Percentiles rank a stretch among this genome's conserved stretches.
Evolutionary conservation across 495 filamentous ascomycete genomes (phyloP).

Genomic region (Amniculicola lignicola): DNA sequence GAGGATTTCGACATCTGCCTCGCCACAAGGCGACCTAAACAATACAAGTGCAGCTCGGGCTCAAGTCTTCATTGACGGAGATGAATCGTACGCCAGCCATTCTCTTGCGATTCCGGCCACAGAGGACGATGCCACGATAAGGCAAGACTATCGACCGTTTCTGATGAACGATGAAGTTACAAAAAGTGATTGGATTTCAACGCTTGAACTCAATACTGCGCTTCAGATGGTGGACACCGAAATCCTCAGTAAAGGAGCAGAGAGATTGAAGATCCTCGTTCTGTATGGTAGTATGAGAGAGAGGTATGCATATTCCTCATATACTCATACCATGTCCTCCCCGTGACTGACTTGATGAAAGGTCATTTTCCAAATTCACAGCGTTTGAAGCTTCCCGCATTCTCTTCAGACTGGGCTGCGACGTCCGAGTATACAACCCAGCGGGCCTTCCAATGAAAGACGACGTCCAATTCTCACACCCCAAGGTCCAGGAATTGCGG

Average conservation of each 20-base stretch:
- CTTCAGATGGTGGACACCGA: slow-evolving; percentile 52
- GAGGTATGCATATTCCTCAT: slow-evolving; percentile 36
- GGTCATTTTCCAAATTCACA: slow-evolving; percentile 61
- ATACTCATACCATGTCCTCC: not conserved
- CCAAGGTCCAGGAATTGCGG: slow-evolving; percentile 65
- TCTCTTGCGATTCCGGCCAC: slow-evolving; percentile 46
- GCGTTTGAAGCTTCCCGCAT: slow-evolving; percentile 61
- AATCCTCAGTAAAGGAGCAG: slow-evolving; percentile 48
- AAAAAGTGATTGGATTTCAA: slow-evolving; percentile 59
- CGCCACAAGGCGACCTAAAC: slow-evolving; percentile 44
- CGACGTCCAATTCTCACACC: slow-evolving; percentile 55
- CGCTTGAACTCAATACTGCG: slow-evolving; percentile 56
- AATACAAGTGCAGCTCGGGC: slow-evolving; percentile 40
- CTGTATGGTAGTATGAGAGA: slow-evolving; percentile 60
- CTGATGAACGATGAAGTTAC: slow-evolving; percentile 57
- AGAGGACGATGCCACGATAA: slow-evolving; percentile 61
- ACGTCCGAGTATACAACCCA: slow-evolving; percentile 65
- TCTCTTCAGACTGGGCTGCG: slow-evolving; percentile 64
- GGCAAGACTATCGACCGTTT: slow-evolving; percentile 48
- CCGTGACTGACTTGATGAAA: slow-evolving; percentile 10
- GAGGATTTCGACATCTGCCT: not conserved
- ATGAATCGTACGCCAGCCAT: slow-evolving; percentile 31
- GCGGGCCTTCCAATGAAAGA: slow-evolving; percentile 62
- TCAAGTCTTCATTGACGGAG: slow-evolving; percentile 12
- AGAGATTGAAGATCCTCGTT: slow-evolving; percentile 59